These are phyloP conservation scores for Collybia sordida DNA, from an alignment of 768 basidiomycete species.

Conservation along the genomic window DNA sequence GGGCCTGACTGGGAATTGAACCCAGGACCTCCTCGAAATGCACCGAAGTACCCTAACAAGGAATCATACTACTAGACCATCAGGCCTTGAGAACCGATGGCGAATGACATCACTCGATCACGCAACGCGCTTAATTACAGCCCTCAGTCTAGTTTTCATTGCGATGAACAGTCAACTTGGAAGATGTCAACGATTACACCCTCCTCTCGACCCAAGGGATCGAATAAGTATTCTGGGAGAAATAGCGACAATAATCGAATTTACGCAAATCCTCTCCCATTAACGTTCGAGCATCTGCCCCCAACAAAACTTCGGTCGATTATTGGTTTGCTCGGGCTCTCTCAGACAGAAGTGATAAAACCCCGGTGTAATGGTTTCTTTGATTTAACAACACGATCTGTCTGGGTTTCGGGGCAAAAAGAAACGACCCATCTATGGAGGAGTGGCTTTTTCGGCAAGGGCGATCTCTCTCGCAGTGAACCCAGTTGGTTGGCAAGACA, in stretches of 20 bases:
- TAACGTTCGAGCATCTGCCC: constrained; percentile 45
- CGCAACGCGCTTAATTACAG: too few species aligned
- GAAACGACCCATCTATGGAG: constrained; percentile 79
- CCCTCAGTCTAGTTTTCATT: too few species aligned
- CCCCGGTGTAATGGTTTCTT: constrained; percentile 78
- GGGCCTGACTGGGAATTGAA: constrained; percentile 24
- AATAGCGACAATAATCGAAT: constrained; percentile 65
- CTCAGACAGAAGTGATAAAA: constrained; percentile 58
- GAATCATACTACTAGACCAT: constrained; percentile 26
- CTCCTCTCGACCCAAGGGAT: constrained; percentile 39
- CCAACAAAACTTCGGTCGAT: constrained; percentile 43
- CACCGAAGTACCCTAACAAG: constrained; percentile 14
- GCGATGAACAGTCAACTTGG: too few species aligned
- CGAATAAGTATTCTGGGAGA: constrained; percentile 50
- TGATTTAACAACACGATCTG: constrained; percentile 78
- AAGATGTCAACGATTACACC: constrained; percentile 15
- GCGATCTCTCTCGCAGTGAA: constrained; percentile 91
- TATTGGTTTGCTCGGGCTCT: constrained; percentile 55
- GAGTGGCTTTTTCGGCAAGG: constrained; percentile 96
- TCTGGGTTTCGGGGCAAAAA: constrained; percentile 72
- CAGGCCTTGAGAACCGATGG: constrained; percentile 9
- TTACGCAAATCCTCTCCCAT: constrained; percentile 72
- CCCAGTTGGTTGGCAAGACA: constrained; percentile 89
- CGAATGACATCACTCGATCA: too few species aligned
- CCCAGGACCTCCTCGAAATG: constrained; percentile 20